Base-by-base conservation (phyloP, 2,329 filamentous ascomycete species). In the Colletotrichum tanaceti region DNA sequence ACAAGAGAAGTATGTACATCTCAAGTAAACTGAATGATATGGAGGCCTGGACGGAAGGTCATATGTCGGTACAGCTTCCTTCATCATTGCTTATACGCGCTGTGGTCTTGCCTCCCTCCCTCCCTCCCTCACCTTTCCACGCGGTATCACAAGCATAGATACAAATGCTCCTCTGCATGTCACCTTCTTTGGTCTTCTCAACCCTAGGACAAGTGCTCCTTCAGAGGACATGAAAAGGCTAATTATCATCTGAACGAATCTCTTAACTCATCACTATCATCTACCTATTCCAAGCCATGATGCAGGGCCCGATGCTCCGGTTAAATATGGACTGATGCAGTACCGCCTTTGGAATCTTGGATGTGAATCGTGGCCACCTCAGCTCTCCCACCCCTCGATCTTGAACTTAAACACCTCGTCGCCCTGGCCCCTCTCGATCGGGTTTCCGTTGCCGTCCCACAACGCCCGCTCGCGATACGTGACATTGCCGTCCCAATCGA, bases 401-500 rank as follows among this genome's bases (percentile, higher is more conserved):
- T 81, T 79, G 73, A 89, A 91, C 50, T 79, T 80, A 72, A 88
- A 85, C 32, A 81, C 82, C 70, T 86, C 76, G 67, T 91, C 89
- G 2, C 85, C 87, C 65, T 85, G 74, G 0, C 87, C 87, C 24
- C 83, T 81, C 24, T 82, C 79, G 50, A 90, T 80, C 2, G 80
- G 75, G 59, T 87, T 85, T 10, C 89, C 89, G 55, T 87, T 82
- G 0, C 80, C 78, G 73, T 90, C 88, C 81, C 84, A 91, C 49
- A 90, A 77, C 5, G 87, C 85, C 43, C 89, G 80, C 78, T 91
- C 89, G 38, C 82, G 81, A 73, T 86, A 89, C 0, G 83, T 86
- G 20, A 89, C 86, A 43, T 87, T 87, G 3, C 89, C 89, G 3
- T 89, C 82, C 85, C 86, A 89, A 72, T 89, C 87, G 7, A 90